Evolutionary conservation across 1,284 basidiomycete species (phyloP), one percentile per base, ranked within the genome.

Genomic region (Papiliotrema flavescens): DNA sequence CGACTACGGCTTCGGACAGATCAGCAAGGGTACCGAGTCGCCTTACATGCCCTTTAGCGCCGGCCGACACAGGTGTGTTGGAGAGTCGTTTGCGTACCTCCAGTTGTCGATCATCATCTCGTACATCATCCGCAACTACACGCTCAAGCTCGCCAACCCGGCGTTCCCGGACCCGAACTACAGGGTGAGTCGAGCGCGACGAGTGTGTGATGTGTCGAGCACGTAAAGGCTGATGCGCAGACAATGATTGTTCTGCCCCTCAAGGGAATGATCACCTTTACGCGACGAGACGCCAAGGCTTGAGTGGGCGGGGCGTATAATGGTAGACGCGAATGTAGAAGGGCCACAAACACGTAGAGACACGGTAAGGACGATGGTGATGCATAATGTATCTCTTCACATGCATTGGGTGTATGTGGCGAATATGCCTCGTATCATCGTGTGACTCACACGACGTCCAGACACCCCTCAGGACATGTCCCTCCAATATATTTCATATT

Each of bases 21-120:
- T 96, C 43, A 89, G 87, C 76, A 95, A 94, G 77, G 91, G 91
- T 47, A 94, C 91, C 13, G 88, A 91, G 60, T 88, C 85, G 57
- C 85, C 86, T 32, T 97, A 97, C 74, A 88, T 95, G 71, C 96
- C 95, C 1, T 99, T 99, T 70, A 96, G 95, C 55, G 94, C 95
- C 44, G 95, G 93, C 24, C 82, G 90, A 64, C 97, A 94, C 76
- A 95, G 80, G 85, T 69, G 63, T 64, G 50, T 61, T 26, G 70
- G 69, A 3, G 65, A 73, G 44, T 64, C 92, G 83, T 98, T 98
- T 70, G 96, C 96, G 15, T 95, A 97, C 74, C 78, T 98, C 53
- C 96, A 99, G 78, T 80, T 98, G 24, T 89, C 91, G 43, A 86
- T 87, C 6, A 82, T 98, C 71, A 79, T 98, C 59, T 76, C 85